Evolutionary conservation across 257 asterid genomes (phyloP).

Genomic region (Penstemon barbatus): DNA sequence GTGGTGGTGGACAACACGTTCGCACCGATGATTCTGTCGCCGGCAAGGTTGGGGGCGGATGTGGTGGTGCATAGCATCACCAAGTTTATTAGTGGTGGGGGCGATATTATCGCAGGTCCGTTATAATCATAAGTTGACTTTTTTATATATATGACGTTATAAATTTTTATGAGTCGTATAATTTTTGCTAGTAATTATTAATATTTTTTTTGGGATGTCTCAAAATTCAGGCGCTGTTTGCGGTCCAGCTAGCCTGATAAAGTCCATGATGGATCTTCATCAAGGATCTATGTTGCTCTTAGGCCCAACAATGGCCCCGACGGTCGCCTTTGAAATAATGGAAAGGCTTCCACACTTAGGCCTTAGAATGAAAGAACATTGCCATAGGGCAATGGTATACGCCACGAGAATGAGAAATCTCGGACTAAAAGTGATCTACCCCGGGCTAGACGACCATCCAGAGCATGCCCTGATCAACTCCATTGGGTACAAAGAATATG

Average conservation of each 20-base stretch:
- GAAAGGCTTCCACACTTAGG: constrained; percentile 82
- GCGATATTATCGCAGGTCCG: constrained; percentile 88
- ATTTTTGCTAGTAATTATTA: too few species aligned
- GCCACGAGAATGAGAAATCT: constrained; percentile 68
- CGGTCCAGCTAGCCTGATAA: constrained; percentile 80
- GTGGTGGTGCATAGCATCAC: constrained; percentile 91
- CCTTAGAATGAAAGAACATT: constrained; percentile 87
- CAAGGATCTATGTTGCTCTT: constrained; percentile 86
- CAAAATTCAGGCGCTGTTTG: constrained; percentile 70
- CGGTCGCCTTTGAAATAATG: constrained; percentile 79
- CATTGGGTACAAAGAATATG: constrained; percentile 61
- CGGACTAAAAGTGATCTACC: constrained; percentile 78
- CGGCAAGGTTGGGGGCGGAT: constrained; percentile 88
- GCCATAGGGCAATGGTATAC: constrained; percentile 60
- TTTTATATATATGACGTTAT: too few species aligned
- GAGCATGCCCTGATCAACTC: constrained; percentile 64
- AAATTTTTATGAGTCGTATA: too few species aligned
- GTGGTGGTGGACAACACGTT: constrained; percentile 94
- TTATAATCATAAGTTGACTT: too few species aligned
- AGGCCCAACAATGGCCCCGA: constrained; percentile 95
- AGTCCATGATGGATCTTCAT: constrained; percentile 93
- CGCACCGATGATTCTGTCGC: constrained; percentile 91
- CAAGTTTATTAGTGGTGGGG: constrained; percentile 91
- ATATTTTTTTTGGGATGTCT: too few species aligned
- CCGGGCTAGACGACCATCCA: constrained; percentile 79